Conservation (phyloP, 2,329 filamentous ascomycete species). For the Aspergillus brunneoviolaceus region DNA sequence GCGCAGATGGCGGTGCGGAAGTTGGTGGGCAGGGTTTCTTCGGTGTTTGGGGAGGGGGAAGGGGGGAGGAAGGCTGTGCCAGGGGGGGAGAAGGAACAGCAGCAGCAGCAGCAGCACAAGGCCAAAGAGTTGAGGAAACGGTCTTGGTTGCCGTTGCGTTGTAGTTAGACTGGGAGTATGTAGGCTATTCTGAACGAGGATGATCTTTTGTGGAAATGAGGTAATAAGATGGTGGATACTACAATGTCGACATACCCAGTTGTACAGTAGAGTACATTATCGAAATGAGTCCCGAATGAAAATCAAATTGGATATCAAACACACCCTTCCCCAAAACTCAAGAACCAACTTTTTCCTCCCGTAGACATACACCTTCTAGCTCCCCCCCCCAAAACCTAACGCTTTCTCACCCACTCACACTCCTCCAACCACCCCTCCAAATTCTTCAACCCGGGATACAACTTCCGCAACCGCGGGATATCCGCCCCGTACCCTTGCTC, state of each 20-base stretch:
- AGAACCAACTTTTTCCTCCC: too few relatives aligned
- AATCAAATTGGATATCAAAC: background rate
- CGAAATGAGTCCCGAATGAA: background rate
- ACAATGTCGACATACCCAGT: too few relatives aligned
- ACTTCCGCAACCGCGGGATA: slow-evolving; percentile 42
- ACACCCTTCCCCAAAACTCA: background rate
- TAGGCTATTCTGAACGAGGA: background rate
- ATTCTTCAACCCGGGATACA: slow-evolving; percentile 48
- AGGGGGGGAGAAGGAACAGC: too few relatives aligned
- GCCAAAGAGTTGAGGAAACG: background rate
- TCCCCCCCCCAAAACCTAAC: background rate
- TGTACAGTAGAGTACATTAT: too few relatives aligned
- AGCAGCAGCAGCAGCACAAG: too few relatives aligned
- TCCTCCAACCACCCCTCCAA: slow-evolving; percentile 51
- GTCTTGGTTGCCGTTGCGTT: background rate
- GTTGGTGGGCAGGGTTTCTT: slow-evolving; percentile 16
- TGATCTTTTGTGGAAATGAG: too few relatives aligned
- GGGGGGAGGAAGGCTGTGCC: too few relatives aligned
- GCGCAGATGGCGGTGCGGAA: slow-evolving; percentile 23
- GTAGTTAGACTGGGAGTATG: background rate
- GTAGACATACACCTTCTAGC: too few relatives aligned
- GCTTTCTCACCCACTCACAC: slow-evolving; percentile 31
- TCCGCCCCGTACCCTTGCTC: slow-evolving; percentile 50
- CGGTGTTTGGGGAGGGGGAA: background rate
- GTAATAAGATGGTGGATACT: too few relatives aligned